Evolutionary conservation across 495 filamentous ascomycete genomes (phyloP), one percentile per base, ranked within the genome.

Genomic region (Neurospora pannonica): DNA sequence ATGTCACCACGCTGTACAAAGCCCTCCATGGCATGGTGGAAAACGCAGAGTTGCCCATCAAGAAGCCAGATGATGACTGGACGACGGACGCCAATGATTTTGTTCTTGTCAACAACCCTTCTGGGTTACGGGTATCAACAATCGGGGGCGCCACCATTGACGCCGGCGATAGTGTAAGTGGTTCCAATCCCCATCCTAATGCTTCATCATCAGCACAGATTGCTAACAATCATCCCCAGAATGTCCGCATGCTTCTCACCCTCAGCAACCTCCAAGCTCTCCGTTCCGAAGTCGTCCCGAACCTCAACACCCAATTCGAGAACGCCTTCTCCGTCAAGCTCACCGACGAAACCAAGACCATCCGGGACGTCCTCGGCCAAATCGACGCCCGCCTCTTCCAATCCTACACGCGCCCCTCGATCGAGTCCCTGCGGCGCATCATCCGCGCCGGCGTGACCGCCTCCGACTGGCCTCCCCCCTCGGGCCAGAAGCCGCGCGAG

Each of bases 11-110:
- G 48, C 86, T 99, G 43, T 97, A 97, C 82, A 97, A 96, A 80
- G 91, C 92, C 39, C 84, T 99, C 5, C 94, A 93, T 77, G 96
- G 95, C 4, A 92, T 99, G 88, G 94, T 99, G 0, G 96, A 98
- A 82, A 97, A 96, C 82, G 95, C 96, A 39, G 94, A 97, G 82
- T 89, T 87, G 46, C 85, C 89, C 2, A 79, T 90, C 2, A 87
- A 88, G 71, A 86, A 86, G 71, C 85, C 88, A 39, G 88, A 88
- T 38, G 87, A 87, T 48, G 89, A 90, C 67, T 87, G 86, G 85
- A 86, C 84, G 4, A 83, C 83, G 9, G 90, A 93, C 74, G 38
- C 80, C 79, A 76, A 84, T 43, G 77, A 80, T 81, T 77, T 81
- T 79, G 71, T 83, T 7, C 71, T 78, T 5, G 42, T 77, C 7